A percentile compares a stretch with the other conserved stretches of the same genome.
phyloP scores from a whole-genome alignment of 768 basidiomycete species.

The Kwoniella botswanensis region DNA sequence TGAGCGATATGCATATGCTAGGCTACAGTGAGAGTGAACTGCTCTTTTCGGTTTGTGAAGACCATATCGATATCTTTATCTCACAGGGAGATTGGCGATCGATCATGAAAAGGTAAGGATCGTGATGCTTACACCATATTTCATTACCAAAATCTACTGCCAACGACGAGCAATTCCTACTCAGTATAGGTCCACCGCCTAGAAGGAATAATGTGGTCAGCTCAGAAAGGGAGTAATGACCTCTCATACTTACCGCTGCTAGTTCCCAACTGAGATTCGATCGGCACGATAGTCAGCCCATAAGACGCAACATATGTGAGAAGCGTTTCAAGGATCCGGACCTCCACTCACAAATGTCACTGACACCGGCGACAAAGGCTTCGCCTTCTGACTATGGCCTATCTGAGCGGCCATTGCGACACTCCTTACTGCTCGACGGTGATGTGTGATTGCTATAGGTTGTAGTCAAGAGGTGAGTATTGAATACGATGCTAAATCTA shows the following conservation, averaged over 20 bases:
- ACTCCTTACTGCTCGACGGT: neutral
- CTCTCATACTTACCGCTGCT: constrained; percentile 40
- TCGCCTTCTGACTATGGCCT: constrained; percentile 12
- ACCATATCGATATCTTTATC: too few relatives aligned
- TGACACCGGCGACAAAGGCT: constrained; percentile 40
- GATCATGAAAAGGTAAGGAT: neutral
- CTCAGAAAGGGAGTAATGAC: neutral
- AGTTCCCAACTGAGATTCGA: constrained; percentile 45
- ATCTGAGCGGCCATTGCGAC: neutral
- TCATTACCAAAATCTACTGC: constrained; percentile 53
- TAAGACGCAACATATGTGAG: too few relatives aligned
- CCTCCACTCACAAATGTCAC: constrained; percentile 49
- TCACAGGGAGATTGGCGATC: neutral
- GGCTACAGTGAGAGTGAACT: too few relatives aligned
- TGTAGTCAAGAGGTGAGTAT: too few relatives aligned
- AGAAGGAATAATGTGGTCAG: constrained; percentile 7
- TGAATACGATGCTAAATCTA: neutral
- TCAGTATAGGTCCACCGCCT: constrained; percentile 55
- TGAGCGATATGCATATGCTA: too few relatives aligned
- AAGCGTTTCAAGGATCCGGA: too few relatives aligned
- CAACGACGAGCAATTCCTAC: constrained; percentile 54
- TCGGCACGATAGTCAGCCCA: neutral
- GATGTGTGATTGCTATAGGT: neutral
- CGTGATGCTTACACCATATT: constrained; percentile 49
- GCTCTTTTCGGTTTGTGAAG: too few relatives aligned